Conservation (phyloP, 2,329 filamentous ascomycete species). For the Alternaria longipes region DNA sequence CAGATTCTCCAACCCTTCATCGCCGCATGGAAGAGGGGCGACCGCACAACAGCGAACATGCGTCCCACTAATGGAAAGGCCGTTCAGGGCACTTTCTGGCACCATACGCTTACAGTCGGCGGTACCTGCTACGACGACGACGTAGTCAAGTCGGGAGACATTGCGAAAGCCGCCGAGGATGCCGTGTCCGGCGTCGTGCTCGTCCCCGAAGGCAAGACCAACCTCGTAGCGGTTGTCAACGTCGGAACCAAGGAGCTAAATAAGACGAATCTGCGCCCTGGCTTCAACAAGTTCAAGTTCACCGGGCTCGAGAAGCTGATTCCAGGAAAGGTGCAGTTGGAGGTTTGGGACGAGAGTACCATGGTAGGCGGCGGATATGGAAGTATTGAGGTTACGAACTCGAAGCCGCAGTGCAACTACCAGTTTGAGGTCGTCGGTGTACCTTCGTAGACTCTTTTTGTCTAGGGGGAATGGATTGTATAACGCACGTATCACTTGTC, state of each 20-base stretch:
- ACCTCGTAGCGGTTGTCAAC: conserved; percentile 35
- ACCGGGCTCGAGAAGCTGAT: conserved; percentile 15
- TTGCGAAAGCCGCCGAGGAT: conserved; percentile 19
- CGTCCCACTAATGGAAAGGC: conserved; percentile 25
- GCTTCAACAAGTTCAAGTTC: conserved; percentile 37
- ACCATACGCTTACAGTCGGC: conserved; percentile 33
- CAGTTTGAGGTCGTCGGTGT: conserved; percentile 18
- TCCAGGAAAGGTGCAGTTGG: conserved; percentile 35
- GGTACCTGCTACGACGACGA: conserved; percentile 56
- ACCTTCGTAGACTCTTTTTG: neutral
- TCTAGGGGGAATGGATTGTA: neutral
- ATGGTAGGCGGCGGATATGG: conserved; percentile 33
- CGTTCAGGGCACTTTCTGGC: conserved; percentile 33
- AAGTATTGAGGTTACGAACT: conserved; percentile 14
- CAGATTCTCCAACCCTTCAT: conserved; percentile 51
- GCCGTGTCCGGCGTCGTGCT: conserved; percentile 24
- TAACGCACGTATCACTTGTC: no score
- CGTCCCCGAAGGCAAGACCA: conserved; percentile 22
- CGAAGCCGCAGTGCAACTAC: conserved; percentile 25
- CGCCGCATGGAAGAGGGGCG: conserved; percentile 49
- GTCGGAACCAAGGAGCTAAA: conserved; percentile 29
- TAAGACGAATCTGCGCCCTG: conserved; percentile 17
- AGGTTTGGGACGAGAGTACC: conserved; percentile 35
- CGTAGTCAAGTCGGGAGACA: conserved; percentile 40
- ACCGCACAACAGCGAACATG: conserved; percentile 32